Percentiles rank a stretch among this genome's conserved stretches.
Conservation (phyloP, 148 eudicot species). For the Chenopodium berlandieri region DNA sequence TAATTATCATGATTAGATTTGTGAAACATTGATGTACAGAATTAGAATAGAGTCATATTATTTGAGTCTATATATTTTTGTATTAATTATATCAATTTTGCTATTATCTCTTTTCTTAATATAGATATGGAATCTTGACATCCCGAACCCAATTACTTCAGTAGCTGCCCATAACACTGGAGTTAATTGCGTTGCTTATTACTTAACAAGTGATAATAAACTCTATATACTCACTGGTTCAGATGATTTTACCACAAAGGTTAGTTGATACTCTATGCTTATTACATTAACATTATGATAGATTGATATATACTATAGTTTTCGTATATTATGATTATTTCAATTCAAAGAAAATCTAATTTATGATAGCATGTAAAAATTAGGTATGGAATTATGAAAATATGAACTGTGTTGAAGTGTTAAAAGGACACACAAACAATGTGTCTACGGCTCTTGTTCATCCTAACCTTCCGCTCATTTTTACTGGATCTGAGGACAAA, state of each 20-base stretch:
- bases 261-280: conserved; percentile 8
- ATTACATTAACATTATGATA: neutral
- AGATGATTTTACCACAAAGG: conserved; percentile 85
- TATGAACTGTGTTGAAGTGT: conserved; percentile 64
- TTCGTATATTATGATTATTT: too few species aligned
- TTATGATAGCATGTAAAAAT: too few species aligned
- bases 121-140: conserved; percentile 84
- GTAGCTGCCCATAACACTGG: conserved; percentile 79
- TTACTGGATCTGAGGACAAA: conserved; percentile 84
- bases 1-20: too few species aligned
- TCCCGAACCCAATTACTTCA: conserved; percentile 66
- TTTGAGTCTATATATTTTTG: too few species aligned
- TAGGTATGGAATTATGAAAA: conserved; percentile 85
- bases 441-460: conserved; percentile 68
- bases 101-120: neutral
- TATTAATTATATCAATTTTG: too few species aligned
- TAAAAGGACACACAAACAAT: conserved; percentile 83
- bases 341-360: too few species aligned
- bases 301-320: too few species aligned
- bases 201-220: conserved; percentile 65
- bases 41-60: too few species aligned
- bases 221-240: conserved; percentile 73
- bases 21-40: too few species aligned
- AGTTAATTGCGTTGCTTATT: conserved; percentile 78
- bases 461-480: conserved; percentile 67